phyloP scores from a whole-genome alignment of 2,329 filamentous ascomycete species.

The Phaeophleospora eucalypticola region DNA sequence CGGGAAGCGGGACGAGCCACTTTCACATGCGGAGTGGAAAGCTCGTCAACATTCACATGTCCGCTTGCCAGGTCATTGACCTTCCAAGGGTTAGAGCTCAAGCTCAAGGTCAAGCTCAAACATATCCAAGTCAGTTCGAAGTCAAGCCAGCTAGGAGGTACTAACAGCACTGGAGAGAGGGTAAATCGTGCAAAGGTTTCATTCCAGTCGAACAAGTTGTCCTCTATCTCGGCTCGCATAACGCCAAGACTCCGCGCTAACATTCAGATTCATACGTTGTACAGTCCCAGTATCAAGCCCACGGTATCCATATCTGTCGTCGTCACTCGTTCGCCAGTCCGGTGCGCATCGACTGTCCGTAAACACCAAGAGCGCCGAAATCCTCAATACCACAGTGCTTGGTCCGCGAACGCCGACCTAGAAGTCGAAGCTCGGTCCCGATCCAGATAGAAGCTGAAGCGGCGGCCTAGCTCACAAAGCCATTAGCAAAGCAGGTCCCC shows the following conservation, averaged over 20 bases:
- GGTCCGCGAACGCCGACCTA: not conserved
- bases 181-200: no score
- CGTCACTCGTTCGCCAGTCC: not conserved
- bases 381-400: not conserved
- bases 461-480: not conserved
- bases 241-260: slow-evolving; percentile 1
- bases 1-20: no score
- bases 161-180: no score
- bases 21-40: no score
- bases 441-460: not conserved
- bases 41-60: no score
- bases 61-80: no score
- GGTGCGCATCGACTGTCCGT: not conserved
- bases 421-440: not conserved
- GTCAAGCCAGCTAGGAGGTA: no score
- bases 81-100: no score
- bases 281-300: not conserved
- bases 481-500: slow-evolving; percentile 1
- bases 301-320: not conserved
- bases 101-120: no score
- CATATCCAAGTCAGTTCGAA: no score
- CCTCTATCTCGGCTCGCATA: not conserved
- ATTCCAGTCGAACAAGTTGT: no score
- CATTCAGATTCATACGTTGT: not conserved
- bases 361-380: not conserved